These are phyloP conservation scores for Omphalotus guepiniiformis DNA, from an alignment of 768 basidiomycete species.

Conservation along the genomic window DNA sequence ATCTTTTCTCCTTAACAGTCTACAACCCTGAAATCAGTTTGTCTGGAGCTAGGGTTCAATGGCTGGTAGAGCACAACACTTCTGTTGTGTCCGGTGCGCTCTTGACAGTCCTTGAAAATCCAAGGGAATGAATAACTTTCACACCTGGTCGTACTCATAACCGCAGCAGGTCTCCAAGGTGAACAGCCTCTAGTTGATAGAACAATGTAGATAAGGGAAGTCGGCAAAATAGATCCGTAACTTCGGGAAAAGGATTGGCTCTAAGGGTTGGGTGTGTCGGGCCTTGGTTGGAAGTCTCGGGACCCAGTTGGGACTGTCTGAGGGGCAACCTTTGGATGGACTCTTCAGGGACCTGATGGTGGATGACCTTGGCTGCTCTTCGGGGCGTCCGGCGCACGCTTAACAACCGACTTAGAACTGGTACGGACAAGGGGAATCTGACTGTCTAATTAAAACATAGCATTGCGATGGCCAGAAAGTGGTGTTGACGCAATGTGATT, in stretches of 20 bases:
- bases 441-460: conserved; percentile 85
- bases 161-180: conserved; percentile 80
- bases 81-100: conserved; percentile 70
- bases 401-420: conserved; percentile 74
- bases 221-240: conserved; percentile 74
- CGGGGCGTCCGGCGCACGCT: conserved; percentile 55
- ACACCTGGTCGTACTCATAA: conserved; percentile 73
- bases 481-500: conserved; percentile 80
- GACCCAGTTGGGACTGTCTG: conserved; percentile 37
- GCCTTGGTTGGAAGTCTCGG: conserved; percentile 39
- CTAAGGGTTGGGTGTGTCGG: conserved; percentile 55
- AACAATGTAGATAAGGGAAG: conserved; percentile 80
- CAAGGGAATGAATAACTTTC: conserved; percentile 69
- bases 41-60: conserved; percentile 71
- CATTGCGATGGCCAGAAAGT: conserved; percentile 73
- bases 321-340: conserved; percentile 36
- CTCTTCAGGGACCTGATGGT: conserved; percentile 34
- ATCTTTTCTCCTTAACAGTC: conserved; percentile 75
- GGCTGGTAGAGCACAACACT: conserved; percentile 67
- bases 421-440: conserved; percentile 80
- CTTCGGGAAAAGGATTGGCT: conserved; percentile 77
- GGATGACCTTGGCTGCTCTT: conserved; percentile 51
- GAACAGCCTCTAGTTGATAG: conserved; percentile 79
- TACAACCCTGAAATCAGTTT: conserved; percentile 71
- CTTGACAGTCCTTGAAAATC: conserved; percentile 71